These are phyloP conservation scores for Alternaria panax DNA, from an alignment of 2,329 filamentous ascomycete genomes.

Conservation along the genomic window DNA sequence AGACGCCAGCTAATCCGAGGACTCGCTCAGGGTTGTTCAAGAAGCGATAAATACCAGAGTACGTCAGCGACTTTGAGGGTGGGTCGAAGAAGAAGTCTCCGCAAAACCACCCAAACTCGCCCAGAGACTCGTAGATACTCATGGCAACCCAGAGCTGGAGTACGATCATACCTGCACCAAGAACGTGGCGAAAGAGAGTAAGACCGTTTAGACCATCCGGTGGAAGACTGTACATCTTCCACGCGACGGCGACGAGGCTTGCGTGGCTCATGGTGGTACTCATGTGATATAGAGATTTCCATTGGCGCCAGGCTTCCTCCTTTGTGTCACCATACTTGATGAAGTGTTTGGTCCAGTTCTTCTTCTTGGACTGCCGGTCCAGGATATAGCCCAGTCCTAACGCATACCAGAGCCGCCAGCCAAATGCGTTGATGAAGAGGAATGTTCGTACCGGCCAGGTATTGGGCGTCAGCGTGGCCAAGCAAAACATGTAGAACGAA, in stretches of 20 bases:
- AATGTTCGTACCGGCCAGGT: slow-evolving; percentile 77
- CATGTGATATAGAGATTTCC: slow-evolving; percentile 95
- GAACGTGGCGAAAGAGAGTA: slow-evolving; percentile 82
- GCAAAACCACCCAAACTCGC: slow-evolving; percentile 97
- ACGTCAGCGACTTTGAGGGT: slow-evolving; percentile 80
- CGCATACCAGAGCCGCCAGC: slow-evolving; percentile 92
- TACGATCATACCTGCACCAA: slow-evolving; percentile 80
- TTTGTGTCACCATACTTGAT: slow-evolving; percentile 93
- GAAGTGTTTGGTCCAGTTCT: slow-evolving; percentile 96
- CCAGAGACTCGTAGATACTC: slow-evolving; percentile 93
- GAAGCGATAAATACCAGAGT: slow-evolving; percentile 97
- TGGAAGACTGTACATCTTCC: slow-evolving; percentile 95
- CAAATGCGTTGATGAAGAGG: slow-evolving; percentile 80
- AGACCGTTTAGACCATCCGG: slow-evolving; percentile 87
- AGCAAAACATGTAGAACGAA: slow-evolving; percentile 74
- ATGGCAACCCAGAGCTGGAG: slow-evolving; percentile 92
- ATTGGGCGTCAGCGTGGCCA: slow-evolving; percentile 79
- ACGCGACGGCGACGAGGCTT: slow-evolving; percentile 87
- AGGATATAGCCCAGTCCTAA: slow-evolving; percentile 86
- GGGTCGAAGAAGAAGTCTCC: slow-evolving; percentile 98
- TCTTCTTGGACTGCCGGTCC: slow-evolving; percentile 83
- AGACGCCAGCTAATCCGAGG: slow-evolving; percentile 91
- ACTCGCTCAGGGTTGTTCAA: slow-evolving; percentile 97
- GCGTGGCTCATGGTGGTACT: slow-evolving; percentile 90
- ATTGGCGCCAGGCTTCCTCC: slow-evolving; percentile 94